phyloP scores from a whole-genome alignment of 495 filamentous ascomycete species.

The Penicillium dipodomyicola region DNA sequence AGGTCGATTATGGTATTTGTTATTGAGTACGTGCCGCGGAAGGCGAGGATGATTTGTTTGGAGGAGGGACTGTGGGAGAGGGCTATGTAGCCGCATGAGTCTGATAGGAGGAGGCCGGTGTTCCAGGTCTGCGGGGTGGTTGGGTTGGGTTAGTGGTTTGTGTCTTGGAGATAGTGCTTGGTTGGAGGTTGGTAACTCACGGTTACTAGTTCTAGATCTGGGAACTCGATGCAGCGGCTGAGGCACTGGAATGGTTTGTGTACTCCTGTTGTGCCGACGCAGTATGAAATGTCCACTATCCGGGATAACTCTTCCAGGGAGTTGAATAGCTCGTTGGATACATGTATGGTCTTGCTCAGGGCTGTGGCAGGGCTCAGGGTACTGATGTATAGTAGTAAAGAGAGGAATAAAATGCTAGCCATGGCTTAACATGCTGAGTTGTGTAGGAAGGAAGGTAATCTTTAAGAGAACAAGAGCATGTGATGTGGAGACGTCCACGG shows the following conservation, averaged over 20 bases:
- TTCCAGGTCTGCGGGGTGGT: conserved; percentile 66
- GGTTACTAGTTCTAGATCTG: conserved; percentile 69
- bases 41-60: conserved; percentile 79
- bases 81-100: conserved; percentile 92
- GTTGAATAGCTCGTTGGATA: conserved; percentile 67
- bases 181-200: conserved; percentile 32
- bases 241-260: conserved; percentile 77
- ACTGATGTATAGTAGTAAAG: conserved; percentile 7
- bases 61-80: conserved; percentile 64
- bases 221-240: conserved; percentile 79
- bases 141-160: not conserved
- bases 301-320: conserved; percentile 83
- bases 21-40: conserved; percentile 91
- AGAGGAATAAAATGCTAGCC: conserved; percentile 5
- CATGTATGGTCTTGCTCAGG: conserved; percentile 19
- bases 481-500: conserved; percentile 11
- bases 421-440: not conserved
- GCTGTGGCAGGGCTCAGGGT: not conserved
- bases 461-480: conserved; percentile 8
- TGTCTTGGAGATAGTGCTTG: not conserved
- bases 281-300: conserved; percentile 93
- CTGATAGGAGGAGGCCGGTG: conserved; percentile 79
- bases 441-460: not conserved
- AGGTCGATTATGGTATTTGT: conserved; percentile 87
- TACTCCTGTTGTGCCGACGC: conserved; percentile 83